phyloP scores from a whole-genome alignment of 768 basidiomycete genomes.

The Astraeus odoratus region DNA sequence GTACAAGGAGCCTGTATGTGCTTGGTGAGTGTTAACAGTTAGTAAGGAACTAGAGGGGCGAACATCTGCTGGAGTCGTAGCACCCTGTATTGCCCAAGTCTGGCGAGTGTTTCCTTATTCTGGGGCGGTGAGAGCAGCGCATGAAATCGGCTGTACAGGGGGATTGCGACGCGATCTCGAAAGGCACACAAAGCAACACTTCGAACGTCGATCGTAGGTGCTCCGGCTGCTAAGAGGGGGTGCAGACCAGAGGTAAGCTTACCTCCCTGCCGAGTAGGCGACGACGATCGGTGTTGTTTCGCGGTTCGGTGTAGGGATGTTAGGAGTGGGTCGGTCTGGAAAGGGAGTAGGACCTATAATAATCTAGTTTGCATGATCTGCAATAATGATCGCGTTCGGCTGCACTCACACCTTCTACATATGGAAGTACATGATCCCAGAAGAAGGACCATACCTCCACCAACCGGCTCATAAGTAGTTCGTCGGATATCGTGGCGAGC shows the following conservation, averaged over 20 bases:
- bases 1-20: conserved; percentile 56
- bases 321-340: conserved; percentile 56
- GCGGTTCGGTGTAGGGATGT: conserved; percentile 62
- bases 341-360: conserved; percentile 49
- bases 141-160: conserved; percentile 50
- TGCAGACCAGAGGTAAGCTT: conserved; percentile 31
- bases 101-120: conserved; percentile 49
- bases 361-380: conserved; percentile 12
- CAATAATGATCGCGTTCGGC: not conserved
- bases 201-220: conserved; percentile 70
- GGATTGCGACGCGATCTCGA: conserved; percentile 71
- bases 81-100: conserved; percentile 49
- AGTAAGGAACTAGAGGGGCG: conserved; percentile 13
- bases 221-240: conserved; percentile 21
- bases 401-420: conserved; percentile 72
- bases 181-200: conserved; percentile 74
- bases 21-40: conserved; percentile 2
- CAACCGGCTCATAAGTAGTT: conserved; percentile 65
- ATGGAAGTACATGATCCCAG: conserved; percentile 83
- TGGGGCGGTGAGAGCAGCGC: conserved; percentile 47
- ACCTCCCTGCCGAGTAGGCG: conserved; percentile 44
- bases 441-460: conserved; percentile 93
- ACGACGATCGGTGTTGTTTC: conserved; percentile 45
- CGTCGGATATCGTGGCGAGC: conserved; percentile 68
- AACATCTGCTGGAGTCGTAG: conserved; percentile 81